A percentile compares a stretch with the other conserved stretches of the same genome.
Evolutionary conservation across 192 early-diverging fungal genomes (phyloP).

Genomic region (Coemansia sp.): DNA sequence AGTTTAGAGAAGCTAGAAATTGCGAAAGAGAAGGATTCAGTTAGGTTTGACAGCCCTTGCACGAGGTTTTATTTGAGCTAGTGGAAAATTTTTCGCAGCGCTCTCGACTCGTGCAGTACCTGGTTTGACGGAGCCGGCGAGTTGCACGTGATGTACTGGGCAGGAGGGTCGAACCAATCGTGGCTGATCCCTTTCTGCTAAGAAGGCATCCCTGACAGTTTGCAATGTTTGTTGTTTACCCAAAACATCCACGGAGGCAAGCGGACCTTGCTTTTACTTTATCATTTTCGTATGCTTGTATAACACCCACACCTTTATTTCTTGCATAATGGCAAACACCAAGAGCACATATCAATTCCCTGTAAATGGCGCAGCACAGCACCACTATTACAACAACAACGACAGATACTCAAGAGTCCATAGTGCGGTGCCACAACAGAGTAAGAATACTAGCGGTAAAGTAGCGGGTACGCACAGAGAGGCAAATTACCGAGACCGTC

Average conservation of each 20-base stretch:
- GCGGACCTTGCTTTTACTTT: neutral
- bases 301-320: neutral
- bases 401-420: neutral
- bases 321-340: neutral
- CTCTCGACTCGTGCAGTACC: neutral
- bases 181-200: neutral
- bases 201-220: neutral
- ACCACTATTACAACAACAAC: neutral
- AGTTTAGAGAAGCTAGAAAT: slow-evolving; percentile 9
- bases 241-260: neutral
- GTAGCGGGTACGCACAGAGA: neutral
- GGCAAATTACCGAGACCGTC: neutral
- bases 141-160: neutral
- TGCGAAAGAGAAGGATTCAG: neutral
- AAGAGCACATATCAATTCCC: neutral
- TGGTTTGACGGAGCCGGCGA: neutral
- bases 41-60: neutral
- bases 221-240: neutral
- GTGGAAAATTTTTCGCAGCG: neutral
- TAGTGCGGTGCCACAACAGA: neutral
- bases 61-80: neutral
- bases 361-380: neutral
- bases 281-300: neutral
- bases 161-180: neutral
- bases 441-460: neutral